Evolutionary conservation across 2,329 filamentous ascomycete species (phyloP), one percentile per base, ranked within the genome.

Genomic region (Scytalidium lignicola): DNA sequence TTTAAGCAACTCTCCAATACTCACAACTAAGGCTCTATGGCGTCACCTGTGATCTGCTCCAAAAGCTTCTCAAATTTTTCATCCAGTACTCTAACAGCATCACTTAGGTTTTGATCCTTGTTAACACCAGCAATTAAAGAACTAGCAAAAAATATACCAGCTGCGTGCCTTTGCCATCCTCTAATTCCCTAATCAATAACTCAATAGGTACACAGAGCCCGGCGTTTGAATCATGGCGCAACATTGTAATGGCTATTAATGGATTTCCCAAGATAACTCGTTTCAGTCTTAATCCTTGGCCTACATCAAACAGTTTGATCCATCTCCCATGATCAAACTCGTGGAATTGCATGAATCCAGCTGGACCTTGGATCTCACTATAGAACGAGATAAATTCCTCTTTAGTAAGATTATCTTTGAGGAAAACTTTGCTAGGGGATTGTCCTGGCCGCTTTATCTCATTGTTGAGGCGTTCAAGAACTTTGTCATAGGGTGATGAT

Each of bases 251-350:
- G 9, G 57, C 57, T 20, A 58, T 54, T 1, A 61, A 29, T 10
- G 58, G 55, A 44, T 61, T 61, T 2, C 57, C 56, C 3, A 59
- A 41, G n/a, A 58, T 54, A 22, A 61, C 49, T 29, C 57, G 26
- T 39, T 50, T 56, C 12, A 40, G 21, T 23, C 55, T 53, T 15
- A 54, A 44, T 8, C 50, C 48, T 18, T 21, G n/a, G n/a, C 50
- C 44, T 2, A 52, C 46, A 7, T 48, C 43, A 43, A 53, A 59
- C 4, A 60, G 41, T 1, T 53, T 52, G 7, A 57, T 42, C 58
- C 58, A 60, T 12, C 21, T 15, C 13, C 52, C 51, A 37, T 60
- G 58, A 28, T 58, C 42, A 19, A 58, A 50, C 47, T 58, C 57
- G 7, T 49, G 26, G 22, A 57, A 58, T 10, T 52, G 51, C 55